Conservation (phyloP, 805 yeast species). For the Barnettozyma californica region DNA sequence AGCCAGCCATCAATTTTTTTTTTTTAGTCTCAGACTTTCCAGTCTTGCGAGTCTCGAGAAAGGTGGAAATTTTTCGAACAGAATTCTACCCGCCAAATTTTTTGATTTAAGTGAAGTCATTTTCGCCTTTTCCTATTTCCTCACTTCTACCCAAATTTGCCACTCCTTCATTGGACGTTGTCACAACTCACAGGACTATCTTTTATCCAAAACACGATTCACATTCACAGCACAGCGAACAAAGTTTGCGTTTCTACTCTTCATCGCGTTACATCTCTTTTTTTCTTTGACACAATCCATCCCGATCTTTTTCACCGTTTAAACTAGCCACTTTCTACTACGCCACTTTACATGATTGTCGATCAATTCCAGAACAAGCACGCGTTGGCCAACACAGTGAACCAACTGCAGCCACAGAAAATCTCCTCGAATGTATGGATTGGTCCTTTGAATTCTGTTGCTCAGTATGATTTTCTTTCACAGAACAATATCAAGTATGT, state of each 20-base stretch:
- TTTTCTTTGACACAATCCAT: not conserved
- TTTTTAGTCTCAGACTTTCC: not conserved
- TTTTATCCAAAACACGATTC: not conserved
- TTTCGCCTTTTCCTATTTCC: not conserved
- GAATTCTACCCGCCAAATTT: not conserved
- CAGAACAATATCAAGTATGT: slow-evolving; percentile 36
- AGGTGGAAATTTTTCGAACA: not conserved
- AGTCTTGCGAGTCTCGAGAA: not conserved
- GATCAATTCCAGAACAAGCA: slow-evolving; percentile 24
- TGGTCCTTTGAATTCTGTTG: slow-evolving; percentile 41
- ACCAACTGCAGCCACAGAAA: slow-evolving; percentile 35
- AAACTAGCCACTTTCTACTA: not conserved
- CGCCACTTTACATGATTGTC: slow-evolving; percentile 2
- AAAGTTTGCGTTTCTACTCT: not conserved
- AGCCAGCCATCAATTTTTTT: not conserved
- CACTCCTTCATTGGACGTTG: not conserved
- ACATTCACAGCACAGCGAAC: not conserved
- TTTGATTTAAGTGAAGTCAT: not conserved
- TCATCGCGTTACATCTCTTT: not conserved
- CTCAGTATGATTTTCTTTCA: slow-evolving; percentile 32
- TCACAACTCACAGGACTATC: not conserved
- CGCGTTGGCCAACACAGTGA: slow-evolving; percentile 21
- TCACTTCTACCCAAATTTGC: not conserved
- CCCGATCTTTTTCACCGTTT: not conserved
- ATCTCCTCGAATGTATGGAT: slow-evolving; percentile 37